Evolutionary conservation across 441 rosid species (phyloP).

Genomic region (Bocquillonia castaneifolia): DNA sequence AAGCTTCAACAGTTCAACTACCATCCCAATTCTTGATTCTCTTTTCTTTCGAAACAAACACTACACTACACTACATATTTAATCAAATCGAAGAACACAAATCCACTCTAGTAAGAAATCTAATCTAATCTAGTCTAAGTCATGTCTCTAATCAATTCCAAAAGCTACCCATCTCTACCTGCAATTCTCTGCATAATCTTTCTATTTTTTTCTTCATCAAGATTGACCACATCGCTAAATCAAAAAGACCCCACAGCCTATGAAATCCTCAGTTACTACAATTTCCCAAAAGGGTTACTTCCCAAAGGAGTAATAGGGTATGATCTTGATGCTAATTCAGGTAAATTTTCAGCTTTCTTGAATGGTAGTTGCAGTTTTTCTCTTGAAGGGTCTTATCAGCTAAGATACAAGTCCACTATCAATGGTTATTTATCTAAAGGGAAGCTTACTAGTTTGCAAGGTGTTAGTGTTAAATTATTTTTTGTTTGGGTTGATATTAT

Average conservation of each 20-base stretch:
- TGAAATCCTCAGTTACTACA: constrained; percentile 36
- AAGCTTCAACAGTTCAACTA: constrained; percentile 1
- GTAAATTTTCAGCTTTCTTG: constrained; percentile 25
- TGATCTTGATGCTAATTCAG: constrained; percentile 31
- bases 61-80: background rate
- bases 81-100: background rate
- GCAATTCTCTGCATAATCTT: constrained; percentile 7
- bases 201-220: constrained; percentile 13
- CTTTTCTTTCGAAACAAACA: background rate
- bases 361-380: constrained; percentile 28
- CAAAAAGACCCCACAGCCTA: constrained; percentile 31
- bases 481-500: constrained; percentile 66
- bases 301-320: constrained; percentile 40
- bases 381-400: constrained; percentile 38
- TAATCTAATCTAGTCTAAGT: background rate
- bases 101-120: no score
- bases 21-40: background rate
- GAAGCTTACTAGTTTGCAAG: constrained; percentile 34
- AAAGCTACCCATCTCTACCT: background rate
- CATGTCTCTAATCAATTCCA: constrained; percentile 21
- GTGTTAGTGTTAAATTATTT: constrained; percentile 47
- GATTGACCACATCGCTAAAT: background rate
- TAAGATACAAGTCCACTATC: constrained; percentile 27
- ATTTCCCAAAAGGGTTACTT: constrained; percentile 45
- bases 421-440: constrained; percentile 37